Evolutionary conservation across 306 rosid genomes (phyloP).

Genomic region (barrel medic (Medicago truncatula)): MtrunA17r5.0-ANR NC_053043.1:48050501-48051000

Average conservation of each 20-base stretch:
- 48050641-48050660: not conserved
- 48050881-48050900: not conserved
- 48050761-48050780: slow-evolving; percentile 52
- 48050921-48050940: too few species aligned
- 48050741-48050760: slow-evolving; percentile 54
- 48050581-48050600: slow-evolving; percentile 44
- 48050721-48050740: slow-evolving; percentile 50
- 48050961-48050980: too few species aligned
- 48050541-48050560: not conserved
- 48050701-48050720: slow-evolving; percentile 40
- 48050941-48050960: too few species aligned
- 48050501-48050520: slow-evolving; percentile 42
- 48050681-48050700: slow-evolving; percentile 43
- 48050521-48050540: not conserved
- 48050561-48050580: not conserved
- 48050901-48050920: too few species aligned
- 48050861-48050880: not conserved
- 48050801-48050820: slow-evolving; percentile 47
- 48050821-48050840: slow-evolving; percentile 61
- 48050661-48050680: slow-evolving; percentile 44
- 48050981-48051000: too few species aligned
- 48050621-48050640: not conserved
- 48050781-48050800: slow-evolving; percentile 47
- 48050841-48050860: slow-evolving; percentile 21
- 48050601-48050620: not conserved